A percentile compares a stretch with the other conserved stretches of the same genome.
Evolutionary conservation across 805 yeast genomes (phyloP).

Genomic region (Tetrapisispora pingtungensis): DNA sequence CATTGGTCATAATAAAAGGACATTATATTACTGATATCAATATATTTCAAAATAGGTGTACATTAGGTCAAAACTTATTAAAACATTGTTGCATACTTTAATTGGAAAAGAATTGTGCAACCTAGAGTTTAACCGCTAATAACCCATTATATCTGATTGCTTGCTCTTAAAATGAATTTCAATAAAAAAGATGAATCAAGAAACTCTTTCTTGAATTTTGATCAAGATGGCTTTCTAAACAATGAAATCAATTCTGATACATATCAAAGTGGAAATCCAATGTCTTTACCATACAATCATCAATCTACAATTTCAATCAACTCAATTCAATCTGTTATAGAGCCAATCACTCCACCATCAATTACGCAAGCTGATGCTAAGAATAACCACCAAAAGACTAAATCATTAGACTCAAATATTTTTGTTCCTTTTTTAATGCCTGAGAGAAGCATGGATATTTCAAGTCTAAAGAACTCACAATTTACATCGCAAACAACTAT

Average conservation of each 20-base stretch:
- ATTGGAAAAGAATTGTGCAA: too few species aligned
- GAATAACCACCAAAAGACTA: conserved; percentile 24
- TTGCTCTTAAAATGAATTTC: not conserved
- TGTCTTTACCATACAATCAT: conserved; percentile 9
- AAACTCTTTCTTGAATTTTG: not conserved
- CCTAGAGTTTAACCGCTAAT: too few species aligned
- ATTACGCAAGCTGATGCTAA: conserved; percentile 10
- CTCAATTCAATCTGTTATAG: conserved; percentile 16
- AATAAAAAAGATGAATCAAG: not conserved
- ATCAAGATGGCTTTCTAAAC: not conserved
- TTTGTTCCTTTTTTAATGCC: conserved; percentile 15
- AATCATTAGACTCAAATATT: conserved; percentile 24
- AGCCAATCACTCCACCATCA: conserved; percentile 19
- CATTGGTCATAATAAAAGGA: too few species aligned
- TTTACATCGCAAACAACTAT: conserved; percentile 1
- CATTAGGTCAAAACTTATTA: too few species aligned
- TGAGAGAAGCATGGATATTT: not conserved
- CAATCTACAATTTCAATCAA: conserved; percentile 26
- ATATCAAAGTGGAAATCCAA: not conserved
- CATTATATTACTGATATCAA: too few species aligned
- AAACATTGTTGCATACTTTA: too few species aligned
- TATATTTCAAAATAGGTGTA: too few species aligned
- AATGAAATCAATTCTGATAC: not conserved
- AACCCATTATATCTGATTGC: too few species aligned
- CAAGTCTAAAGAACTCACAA: conserved; percentile 6